Evolutionary conservation across 2,329 filamentous ascomycete genomes (phyloP).

Genomic region (Nannizzia gypsea): DNA sequence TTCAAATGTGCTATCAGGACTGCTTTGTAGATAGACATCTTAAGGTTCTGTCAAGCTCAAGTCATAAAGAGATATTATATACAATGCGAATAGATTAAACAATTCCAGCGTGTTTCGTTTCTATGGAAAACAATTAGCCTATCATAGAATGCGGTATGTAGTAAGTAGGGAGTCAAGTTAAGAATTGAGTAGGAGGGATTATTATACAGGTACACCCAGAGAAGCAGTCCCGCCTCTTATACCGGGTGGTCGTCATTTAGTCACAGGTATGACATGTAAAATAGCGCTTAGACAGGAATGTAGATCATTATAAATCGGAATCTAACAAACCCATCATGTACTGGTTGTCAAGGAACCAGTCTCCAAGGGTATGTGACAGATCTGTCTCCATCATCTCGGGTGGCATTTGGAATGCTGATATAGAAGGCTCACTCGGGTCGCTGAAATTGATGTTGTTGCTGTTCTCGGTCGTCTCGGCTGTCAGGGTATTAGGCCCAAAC

Average conservation of each 20-base stretch:
- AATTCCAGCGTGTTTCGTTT: neutral
- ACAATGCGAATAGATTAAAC: neutral
- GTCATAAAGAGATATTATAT: neutral
- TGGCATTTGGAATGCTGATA: conserved; percentile 8
- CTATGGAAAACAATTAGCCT: neutral
- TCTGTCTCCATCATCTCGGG: conserved; percentile 16
- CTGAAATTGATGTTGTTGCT: neutral
- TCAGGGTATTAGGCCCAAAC: conserved; percentile 36
- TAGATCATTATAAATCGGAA: conserved; percentile 37
- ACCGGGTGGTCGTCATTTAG: neutral
- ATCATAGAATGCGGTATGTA: neutral
- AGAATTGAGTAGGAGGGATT: neutral
- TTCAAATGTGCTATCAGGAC: conserved; percentile 2
- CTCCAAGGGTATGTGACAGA: conserved; percentile 42
- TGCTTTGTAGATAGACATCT: neutral
- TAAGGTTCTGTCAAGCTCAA: neutral
- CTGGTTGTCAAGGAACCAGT: conserved; percentile 55
- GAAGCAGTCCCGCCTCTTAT: neutral
- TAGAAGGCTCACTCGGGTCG: neutral
- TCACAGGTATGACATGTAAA: neutral
- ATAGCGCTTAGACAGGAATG: neutral
- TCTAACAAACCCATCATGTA: conserved; percentile 56
- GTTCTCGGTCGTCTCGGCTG: conserved; percentile 6
- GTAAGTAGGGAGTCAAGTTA: neutral
- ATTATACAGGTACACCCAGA: neutral